phyloP scores from a whole-genome alignment of 495 filamentous ascomycete species.

The Platismatia glauca region DNA sequence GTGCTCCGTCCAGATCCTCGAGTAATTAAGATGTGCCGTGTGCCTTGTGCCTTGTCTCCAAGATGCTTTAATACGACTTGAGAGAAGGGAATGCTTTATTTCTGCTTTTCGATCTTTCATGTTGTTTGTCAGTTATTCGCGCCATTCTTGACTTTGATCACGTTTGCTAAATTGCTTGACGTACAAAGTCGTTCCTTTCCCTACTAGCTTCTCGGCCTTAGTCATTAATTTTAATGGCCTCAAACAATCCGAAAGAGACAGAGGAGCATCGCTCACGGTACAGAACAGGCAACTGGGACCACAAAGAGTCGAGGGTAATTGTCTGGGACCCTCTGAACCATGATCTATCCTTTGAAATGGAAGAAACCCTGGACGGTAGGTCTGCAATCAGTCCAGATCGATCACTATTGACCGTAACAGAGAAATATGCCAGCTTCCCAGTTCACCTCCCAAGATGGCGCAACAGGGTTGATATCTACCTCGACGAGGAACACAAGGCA shows the following conservation, averaged over 20 bases:
- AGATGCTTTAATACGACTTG: too few relatives aligned
- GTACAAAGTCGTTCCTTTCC: too few relatives aligned
- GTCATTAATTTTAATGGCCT: background rate
- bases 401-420: background rate
- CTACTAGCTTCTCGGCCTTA: background rate
- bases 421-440: background rate
- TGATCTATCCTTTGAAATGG: background rate
- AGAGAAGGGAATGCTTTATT: too few relatives aligned
- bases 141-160: too few relatives aligned
- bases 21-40: too few relatives aligned
- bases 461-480: background rate
- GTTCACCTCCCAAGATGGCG: background rate
- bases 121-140: too few relatives aligned
- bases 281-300: background rate
- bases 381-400: background rate
- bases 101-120: too few relatives aligned
- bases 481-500: background rate
- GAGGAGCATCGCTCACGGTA: background rate
- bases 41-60: too few relatives aligned
- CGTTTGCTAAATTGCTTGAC: too few relatives aligned
- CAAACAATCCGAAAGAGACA: background rate
- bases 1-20: too few relatives aligned
- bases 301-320: background rate
- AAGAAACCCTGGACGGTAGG: background rate
- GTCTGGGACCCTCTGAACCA: constrained; percentile 4